A percentile compares a stretch with the other conserved stretches of the same genome.
These are phyloP conservation scores for Aspergillus sojae DNA, from an alignment of 2,329 filamentous ascomycete species.

Conservation along the genomic window DNA sequence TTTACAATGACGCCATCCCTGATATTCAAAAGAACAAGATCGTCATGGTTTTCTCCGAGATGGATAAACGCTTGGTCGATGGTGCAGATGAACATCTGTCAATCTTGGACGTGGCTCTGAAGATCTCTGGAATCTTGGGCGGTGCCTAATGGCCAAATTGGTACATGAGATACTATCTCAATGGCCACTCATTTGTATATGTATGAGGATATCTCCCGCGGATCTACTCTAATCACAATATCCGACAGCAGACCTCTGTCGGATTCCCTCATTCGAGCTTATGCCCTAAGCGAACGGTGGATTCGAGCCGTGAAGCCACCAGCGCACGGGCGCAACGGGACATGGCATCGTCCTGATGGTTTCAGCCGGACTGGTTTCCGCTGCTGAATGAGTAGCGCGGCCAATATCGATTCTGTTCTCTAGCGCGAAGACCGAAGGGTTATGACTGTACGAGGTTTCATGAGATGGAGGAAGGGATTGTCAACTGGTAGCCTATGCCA, in stretches of 20 bases:
- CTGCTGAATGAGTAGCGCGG: neutral
- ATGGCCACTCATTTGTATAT: neutral
- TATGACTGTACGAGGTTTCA: slow-evolving; percentile 23
- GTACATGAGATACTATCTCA: neutral
- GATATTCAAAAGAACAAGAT: slow-evolving; percentile 91
- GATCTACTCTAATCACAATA: neutral
- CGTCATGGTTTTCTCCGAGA: slow-evolving; percentile 84
- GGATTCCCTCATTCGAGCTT: neutral
- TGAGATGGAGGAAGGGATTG: slow-evolving; percentile 2
- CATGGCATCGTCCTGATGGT: neutral
- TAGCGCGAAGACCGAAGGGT: slow-evolving; percentile 3
- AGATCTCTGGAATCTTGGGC: slow-evolving; percentile 73
- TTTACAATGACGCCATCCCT: slow-evolving; percentile 80
- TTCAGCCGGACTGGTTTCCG: neutral
- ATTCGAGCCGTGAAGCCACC: neutral
- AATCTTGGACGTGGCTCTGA: slow-evolving; percentile 80
- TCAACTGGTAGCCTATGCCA: neutral
- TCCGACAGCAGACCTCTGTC: neutral
- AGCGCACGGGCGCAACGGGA: neutral
- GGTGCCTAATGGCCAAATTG: slow-evolving; percentile 20
- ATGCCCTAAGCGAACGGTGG: neutral
- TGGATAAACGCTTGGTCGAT: slow-evolving; percentile 92
- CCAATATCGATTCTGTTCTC: neutral
- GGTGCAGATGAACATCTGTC: slow-evolving; percentile 94
- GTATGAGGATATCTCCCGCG: neutral